Percentiles rank a stretch among this genome's conserved stretches.
Evolutionary conservation across 2,329 filamentous ascomycete species (phyloP).

Genomic region (Ophiostoma pallidulum): DNA sequence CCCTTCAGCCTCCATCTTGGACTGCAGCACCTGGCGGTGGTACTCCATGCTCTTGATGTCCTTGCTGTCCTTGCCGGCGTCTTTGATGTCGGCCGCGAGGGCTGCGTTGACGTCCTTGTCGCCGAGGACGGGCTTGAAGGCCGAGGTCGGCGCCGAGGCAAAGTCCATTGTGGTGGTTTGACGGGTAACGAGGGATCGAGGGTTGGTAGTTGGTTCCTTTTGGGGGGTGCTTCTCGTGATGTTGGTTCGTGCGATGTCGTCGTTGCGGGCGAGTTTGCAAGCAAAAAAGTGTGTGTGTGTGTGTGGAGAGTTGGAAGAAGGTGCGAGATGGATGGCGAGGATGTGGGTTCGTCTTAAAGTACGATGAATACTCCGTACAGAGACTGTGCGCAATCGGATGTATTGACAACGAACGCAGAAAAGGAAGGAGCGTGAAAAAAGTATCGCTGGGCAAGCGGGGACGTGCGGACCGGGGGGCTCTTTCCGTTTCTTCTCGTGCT

Average conservation of each 20-base stretch:
- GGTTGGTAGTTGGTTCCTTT: no score
- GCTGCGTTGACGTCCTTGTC: constrained; percentile 57
- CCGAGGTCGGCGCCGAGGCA: neutral
- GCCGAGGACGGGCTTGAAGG: constrained; percentile 38
- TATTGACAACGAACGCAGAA: no score
- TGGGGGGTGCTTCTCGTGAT: no score
- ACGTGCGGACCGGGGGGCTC: no score
- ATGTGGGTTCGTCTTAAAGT: neutral
- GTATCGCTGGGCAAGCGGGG: no score
- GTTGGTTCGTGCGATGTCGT: no score
- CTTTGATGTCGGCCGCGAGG: constrained; percentile 28
- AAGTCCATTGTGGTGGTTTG: constrained; percentile 8
- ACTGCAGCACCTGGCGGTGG: constrained; percentile 65
- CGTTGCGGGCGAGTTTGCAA: no score
- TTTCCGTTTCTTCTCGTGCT: no score
- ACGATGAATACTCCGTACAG: no score
- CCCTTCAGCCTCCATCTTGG: constrained; percentile 59
- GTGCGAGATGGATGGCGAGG: neutral
- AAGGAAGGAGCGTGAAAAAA: no score
- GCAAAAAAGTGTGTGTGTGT: no score
- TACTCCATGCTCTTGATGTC: constrained; percentile 63
- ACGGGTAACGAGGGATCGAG: neutral
- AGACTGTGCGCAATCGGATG: no score
- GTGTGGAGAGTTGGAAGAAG: neutral
- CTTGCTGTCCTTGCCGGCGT: constrained; percentile 47